Base-by-base conservation (phyloP, 345 rosid species). In the Brassica cretica region DNA sequence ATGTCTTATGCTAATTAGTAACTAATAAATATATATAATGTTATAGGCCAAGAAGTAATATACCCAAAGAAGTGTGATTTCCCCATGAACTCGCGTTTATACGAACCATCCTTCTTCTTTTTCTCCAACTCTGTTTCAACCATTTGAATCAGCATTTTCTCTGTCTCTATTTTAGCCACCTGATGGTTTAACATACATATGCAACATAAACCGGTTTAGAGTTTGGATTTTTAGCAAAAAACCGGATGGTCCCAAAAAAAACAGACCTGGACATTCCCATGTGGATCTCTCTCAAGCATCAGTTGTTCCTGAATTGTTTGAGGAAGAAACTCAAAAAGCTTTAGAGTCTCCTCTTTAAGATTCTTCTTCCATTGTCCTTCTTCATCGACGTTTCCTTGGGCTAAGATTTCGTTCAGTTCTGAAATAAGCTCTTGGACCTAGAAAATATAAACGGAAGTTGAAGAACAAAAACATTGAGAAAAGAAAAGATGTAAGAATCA, bases 71-170 rank as follows among this genome's bases (percentile, higher is more conserved):
- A 95, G 84, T 95, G 99, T 27, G 98, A 95, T 76, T 91, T 91
- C 44, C 97, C 98, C 82, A 84, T 87, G 81, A 95, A 95, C 11
- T 77, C 71, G 24, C 84, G 87, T 71, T 83, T 84, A 70, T 91
- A 91, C 53, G 84, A 71, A 41, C 96, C 94, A 69, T 85, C 89
- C 68, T 85, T 85, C 83, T 85, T 90, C 87, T 90, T 91, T 85
- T 90, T 95, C 74, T 90, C 97, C 82, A 95, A 75, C 78, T 93
- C 99, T 5, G 87, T 87, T 83, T 95, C 99, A 83, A 86, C 99
- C 98, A 95, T 93, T 85, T 95, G 97, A 85, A 95, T 93, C 44
- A 93, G 86, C 99, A 95, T 95, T 87, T 93, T 95, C 84, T 95
- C 98, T 3, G 99, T 95, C 80, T 95, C 99, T 32, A 95, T 95